A percentile compares a stretch with the other conserved stretches of the same genome.
These are phyloP conservation scores for Naganishia sp. DNA, from an alignment of 1,284 basidiomycete genomes.

Conservation along the genomic window DNA sequence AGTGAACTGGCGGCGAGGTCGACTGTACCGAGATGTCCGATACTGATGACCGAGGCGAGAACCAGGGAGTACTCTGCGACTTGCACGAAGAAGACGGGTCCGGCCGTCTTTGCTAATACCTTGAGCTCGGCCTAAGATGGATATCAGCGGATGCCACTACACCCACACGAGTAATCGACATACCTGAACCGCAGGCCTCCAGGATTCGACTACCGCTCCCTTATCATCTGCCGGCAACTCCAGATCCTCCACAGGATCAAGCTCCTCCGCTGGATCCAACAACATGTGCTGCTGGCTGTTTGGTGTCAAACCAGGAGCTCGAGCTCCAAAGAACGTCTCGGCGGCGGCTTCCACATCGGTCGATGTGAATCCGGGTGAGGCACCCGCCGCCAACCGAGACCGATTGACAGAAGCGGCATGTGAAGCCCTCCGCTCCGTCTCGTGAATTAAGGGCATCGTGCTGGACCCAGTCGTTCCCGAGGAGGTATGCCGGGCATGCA, in stretches of 20 bases:
- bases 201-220: conserved; percentile 41
- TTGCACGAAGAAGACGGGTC: conserved; percentile 53
- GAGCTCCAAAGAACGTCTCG: conserved; percentile 16
- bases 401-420: conserved; percentile 6
- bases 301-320: conserved; percentile 6
- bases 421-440: conserved; percentile 1
- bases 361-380: conserved; percentile 9
- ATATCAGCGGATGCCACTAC: background rate
- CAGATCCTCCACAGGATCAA: conserved; percentile 47
- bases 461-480: conserved; percentile 6
- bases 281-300: conserved; percentile 38
- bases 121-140: conserved; percentile 43
- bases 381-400: conserved; percentile 20
- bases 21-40: conserved; percentile 75
- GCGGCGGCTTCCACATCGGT: conserved; percentile 17
- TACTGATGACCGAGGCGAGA: conserved; percentile 63
- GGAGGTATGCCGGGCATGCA: conserved; percentile 6
- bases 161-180: conserved; percentile 1
- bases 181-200: conserved; percentile 43
- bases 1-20: conserved; percentile 67
- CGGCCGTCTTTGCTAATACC: conserved; percentile 44
- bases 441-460: conserved; percentile 8
- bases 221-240: conserved; percentile 45
- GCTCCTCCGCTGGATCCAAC: conserved; percentile 51
- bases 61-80: conserved; percentile 54